Conservation (phyloP, 179 eudicot species). For the Amaranthus tricolor region DNA sequence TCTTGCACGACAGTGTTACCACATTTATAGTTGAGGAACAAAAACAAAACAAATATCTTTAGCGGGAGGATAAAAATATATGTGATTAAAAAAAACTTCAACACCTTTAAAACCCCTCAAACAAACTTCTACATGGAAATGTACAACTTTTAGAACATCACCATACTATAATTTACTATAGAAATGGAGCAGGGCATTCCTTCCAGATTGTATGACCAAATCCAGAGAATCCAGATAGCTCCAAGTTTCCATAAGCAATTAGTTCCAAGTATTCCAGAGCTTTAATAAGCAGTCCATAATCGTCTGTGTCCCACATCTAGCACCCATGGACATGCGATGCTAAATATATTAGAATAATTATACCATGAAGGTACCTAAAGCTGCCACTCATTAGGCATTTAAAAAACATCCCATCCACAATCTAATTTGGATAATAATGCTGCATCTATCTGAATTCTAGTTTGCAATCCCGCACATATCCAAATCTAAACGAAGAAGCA, state of each 20-base stretch:
- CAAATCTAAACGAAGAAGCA: conserved; percentile 63
- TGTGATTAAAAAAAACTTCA: background rate
- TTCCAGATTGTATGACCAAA: conserved; percentile 44
- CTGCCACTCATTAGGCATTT: conserved; percentile 62
- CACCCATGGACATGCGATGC: conserved; percentile 78
- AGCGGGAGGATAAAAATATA: conserved; percentile 28
- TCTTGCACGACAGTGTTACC: conserved; percentile 63
- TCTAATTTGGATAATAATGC: conserved; percentile 59
- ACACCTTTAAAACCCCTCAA: conserved; percentile 30
- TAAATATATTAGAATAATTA: conserved; percentile 51
- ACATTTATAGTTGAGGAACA: conserved; percentile 34
- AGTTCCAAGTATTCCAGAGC: conserved; percentile 70
- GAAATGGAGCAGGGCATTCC: conserved; percentile 36
- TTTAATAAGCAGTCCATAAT: conserved; percentile 75
- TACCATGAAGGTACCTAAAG: conserved; percentile 55
- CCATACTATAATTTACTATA: conserved; percentile 32
- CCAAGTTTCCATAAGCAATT: conserved; percentile 59
- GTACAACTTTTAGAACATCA: conserved; percentile 32
- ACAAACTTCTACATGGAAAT: conserved; percentile 22
- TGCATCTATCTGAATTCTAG: conserved; percentile 56
- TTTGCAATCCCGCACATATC: conserved; percentile 70
- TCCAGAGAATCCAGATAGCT: conserved; percentile 56
- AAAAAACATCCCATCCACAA: conserved; percentile 55
- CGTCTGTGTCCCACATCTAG: conserved; percentile 72
- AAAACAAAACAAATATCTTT: conserved; percentile 39